These are phyloP conservation scores for Hypoxylon cercidicola DNA, from an alignment of 495 filamentous ascomycete species.

Conservation along the genomic window DNA sequence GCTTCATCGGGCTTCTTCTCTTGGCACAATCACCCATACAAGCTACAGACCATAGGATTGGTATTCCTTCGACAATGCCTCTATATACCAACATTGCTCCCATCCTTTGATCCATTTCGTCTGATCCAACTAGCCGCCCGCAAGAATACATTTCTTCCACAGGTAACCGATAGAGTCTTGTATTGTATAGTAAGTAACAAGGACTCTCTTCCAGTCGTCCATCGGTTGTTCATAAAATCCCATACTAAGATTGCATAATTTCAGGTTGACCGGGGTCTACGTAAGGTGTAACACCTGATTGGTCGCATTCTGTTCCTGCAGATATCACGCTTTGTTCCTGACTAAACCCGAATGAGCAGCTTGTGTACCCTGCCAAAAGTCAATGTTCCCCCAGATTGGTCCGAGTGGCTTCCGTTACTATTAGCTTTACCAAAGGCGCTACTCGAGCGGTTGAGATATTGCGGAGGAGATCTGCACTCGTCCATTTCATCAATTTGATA, in stretches of 20 bases:
- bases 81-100: neutral
- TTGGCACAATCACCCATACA: neutral
- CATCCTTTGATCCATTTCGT: neutral
- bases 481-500: slow-evolving; percentile 26
- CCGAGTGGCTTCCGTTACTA: slow-evolving; percentile 21
- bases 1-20: slow-evolving; percentile 13
- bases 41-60: neutral
- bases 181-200: neutral
- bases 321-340: slow-evolving; percentile 32
- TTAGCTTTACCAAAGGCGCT: neutral
- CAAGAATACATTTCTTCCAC: neutral
- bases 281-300: slow-evolving; percentile 22
- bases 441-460: slow-evolving; percentile 15
- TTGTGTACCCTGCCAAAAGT: slow-evolving; percentile 9
- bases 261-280: slow-evolving; percentile 26
- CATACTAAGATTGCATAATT: slow-evolving; percentile 41
- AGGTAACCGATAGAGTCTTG: neutral
- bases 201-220: slow-evolving; percentile 4
- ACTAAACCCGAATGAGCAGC: slow-evolving; percentile 31
- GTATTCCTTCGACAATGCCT: slow-evolving; percentile 4
- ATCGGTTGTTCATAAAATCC: slow-evolving; percentile 30
- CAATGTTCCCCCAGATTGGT: slow-evolving; percentile 41
- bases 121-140: neutral
- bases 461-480: slow-evolving; percentile 40
- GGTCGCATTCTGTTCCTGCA: slow-evolving; percentile 35